Percentiles rank a stretch among this genome's conserved stretches.
Conservation (phyloP, 805 yeast genomes). For the Saccharomycopsis fodiens region DNA sequence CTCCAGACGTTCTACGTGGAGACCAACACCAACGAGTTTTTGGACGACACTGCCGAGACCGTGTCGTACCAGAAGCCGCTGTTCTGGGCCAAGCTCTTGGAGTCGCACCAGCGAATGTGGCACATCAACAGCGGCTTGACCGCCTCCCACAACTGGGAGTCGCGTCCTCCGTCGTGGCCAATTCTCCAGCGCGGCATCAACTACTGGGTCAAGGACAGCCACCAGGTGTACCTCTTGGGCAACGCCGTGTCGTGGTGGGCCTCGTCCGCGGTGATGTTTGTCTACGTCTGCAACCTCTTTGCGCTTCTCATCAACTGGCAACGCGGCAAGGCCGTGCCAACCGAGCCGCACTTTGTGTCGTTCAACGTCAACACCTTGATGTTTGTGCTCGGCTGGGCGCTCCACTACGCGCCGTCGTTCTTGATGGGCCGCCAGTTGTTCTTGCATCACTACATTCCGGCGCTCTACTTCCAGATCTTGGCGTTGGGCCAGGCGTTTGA, state of each 20-base stretch:
- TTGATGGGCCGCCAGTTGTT: constrained; percentile 90
- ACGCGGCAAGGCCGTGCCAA: constrained; percentile 41
- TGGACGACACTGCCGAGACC: constrained; percentile 37
- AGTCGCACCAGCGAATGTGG: constrained; percentile 73
- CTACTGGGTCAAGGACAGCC: constrained; percentile 60
- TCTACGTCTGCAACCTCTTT: constrained; percentile 36
- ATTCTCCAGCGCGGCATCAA: constrained; percentile 68
- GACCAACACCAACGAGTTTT: constrained; percentile 47
- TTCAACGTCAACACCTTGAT: constrained; percentile 57
- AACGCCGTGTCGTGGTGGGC: constrained; percentile 80
- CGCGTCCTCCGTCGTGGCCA: constrained; percentile 71
- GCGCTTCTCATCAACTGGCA: constrained; percentile 57
- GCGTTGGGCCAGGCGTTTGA: constrained; percentile 67
- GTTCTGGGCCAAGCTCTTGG: constrained; percentile 54
- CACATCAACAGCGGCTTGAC: constrained; percentile 61
- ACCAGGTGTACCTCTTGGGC: constrained; percentile 66
- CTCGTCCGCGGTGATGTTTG: constrained; percentile 43
- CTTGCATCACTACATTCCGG: constrained; percentile 89
- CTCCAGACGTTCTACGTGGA: constrained; percentile 70
- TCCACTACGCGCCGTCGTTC: constrained; percentile 88
- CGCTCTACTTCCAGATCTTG: constrained; percentile 79
- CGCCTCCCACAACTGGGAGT: constrained; percentile 63
- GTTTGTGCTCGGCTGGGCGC: constrained; percentile 69
- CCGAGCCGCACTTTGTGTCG: constrained; percentile 49
- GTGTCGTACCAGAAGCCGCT: constrained; percentile 46